Evolutionary conservation across 805 yeast genomes (phyloP), one percentile per base, ranked within the genome.

Genomic region (Kuraishia piskuri): DNA sequence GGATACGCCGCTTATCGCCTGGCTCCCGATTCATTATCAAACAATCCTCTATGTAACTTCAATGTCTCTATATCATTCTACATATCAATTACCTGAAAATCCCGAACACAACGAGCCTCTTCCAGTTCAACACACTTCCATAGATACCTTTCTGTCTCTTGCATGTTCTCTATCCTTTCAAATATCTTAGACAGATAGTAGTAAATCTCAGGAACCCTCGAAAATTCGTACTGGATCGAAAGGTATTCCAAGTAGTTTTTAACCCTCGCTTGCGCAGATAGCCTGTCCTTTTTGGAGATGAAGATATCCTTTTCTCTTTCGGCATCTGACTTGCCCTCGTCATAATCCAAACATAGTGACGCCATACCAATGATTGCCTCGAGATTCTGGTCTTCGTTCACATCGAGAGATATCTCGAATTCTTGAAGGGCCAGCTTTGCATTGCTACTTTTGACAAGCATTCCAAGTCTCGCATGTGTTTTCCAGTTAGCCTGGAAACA

Each of bases 61-160:
- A n/a, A n/a, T n/a, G n/a, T n/a, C n/a, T n/a, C n/a, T n/a, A n/a
- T n/a, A n/a, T n/a, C n/a, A n/a, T 12, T 31, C 40, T 31, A 31
- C 17, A 31, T n/a, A 31, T 31, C 40, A n/a, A 31, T 10, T 5
- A 31, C 17, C 40, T 12, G 40, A n/a, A 14, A 8, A 12, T 31
- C 40, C 17, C 40, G 9, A 12, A 63, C 19, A 84, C 83, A 2
- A 89, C 85, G 52, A 84, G 63, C 62, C 58, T 83, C 86, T 61
- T 83, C 89, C 56, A 84, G 71, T 58, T 79, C 82, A 12, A 88
- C 78, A 65, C 87, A 77, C 59, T 71, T 78, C 83, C 89, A 79
- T 54, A 87, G 69, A 8, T 84, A 71, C 23, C 71, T 62, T 26
- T 76, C 76, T 56, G 79, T 73, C 40, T 69, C 12, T 14, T 31